phyloP scores from a whole-genome alignment of 2,329 filamentous ascomycete species.

The Colletotrichum scovillei region DNA sequence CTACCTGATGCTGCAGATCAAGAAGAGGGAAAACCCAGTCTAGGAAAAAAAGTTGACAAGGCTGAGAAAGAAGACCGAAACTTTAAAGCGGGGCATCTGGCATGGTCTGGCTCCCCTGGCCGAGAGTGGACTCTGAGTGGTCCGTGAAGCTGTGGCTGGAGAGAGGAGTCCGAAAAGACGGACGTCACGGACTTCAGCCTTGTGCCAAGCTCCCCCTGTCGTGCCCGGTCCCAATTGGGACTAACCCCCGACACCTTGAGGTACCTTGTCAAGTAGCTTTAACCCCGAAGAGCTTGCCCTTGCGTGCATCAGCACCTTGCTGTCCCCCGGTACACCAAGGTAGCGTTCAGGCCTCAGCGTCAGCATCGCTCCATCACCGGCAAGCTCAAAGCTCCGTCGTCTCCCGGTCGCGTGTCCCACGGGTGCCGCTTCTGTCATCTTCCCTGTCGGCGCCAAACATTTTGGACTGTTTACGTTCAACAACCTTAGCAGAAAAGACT shows the following conservation, averaged over 20 bases:
- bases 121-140: neutral
- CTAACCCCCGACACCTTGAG: neutral
- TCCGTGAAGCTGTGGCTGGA: neutral
- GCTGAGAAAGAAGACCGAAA: slow-evolving; percentile 28
- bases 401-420: neutral
- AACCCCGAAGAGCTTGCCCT: neutral
- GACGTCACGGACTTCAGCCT: slow-evolving; percentile 15
- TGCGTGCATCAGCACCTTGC: neutral
- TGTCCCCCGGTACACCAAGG: too few relatives aligned
- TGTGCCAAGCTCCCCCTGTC: slow-evolving; percentile 12
- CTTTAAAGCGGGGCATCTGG: slow-evolving; percentile 18
- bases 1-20: slow-evolving; percentile 4
- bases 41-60: slow-evolving; percentile 39
- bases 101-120: neutral
- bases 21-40: neutral
- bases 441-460: slow-evolving; percentile 17
- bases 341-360: too few relatives aligned
- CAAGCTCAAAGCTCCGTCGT: slow-evolving; percentile 6
- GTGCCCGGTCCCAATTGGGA: neutral
- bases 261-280: neutral
- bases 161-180: neutral
- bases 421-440: slow-evolving; percentile 22
- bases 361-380: neutral
- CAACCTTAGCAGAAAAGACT: too few relatives aligned
- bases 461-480: too few relatives aligned